These are phyloP conservation scores for Pseudohalonectria lignicola DNA, from an alignment of 2,329 filamentous ascomycete genomes.

Conservation along the genomic window DNA sequence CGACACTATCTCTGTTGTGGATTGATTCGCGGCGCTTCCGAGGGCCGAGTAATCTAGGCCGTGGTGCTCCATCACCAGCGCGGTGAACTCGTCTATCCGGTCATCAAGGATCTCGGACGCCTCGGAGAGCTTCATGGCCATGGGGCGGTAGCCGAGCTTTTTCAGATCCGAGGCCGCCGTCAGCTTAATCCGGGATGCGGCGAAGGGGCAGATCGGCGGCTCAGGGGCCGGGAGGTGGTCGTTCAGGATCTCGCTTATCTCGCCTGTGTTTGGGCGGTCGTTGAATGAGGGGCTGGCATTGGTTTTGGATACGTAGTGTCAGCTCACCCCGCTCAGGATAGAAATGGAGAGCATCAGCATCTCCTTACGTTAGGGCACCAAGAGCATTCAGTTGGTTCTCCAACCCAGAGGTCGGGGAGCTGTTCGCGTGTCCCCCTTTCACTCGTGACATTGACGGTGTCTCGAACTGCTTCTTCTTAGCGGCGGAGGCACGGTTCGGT, in stretches of 20 bases:
- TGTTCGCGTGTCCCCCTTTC: constrained; percentile 30
- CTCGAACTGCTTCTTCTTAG: constrained; percentile 26
- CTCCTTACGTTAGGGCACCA: constrained; percentile 25
- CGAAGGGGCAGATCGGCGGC: constrained; percentile 58
- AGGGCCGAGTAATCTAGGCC: constrained; percentile 69
- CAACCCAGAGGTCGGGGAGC: constrained; percentile 28
- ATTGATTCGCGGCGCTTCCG: constrained; percentile 76
- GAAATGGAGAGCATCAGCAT: too few species aligned
- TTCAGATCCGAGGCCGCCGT: constrained; percentile 81
- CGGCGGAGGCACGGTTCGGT: constrained; percentile 15
- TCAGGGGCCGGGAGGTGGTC: constrained; percentile 56
- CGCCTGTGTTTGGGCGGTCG: constrained; percentile 67
- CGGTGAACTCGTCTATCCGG: constrained; percentile 79
- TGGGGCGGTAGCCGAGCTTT: constrained; percentile 82
- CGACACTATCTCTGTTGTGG: constrained; percentile 76
- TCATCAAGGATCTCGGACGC: constrained; percentile 91
- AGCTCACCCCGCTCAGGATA: too few species aligned
- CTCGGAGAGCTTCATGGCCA: constrained; percentile 91
- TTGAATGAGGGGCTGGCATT: constrained; percentile 67
- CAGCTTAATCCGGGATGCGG: constrained; percentile 71
- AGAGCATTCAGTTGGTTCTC: constrained; percentile 27
- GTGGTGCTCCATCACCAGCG: constrained; percentile 64
- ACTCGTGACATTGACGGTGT: constrained; percentile 35
- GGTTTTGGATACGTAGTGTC: too few species aligned
- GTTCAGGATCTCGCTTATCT: constrained; percentile 77